phyloP scores from a whole-genome alignment of 2,329 filamentous ascomycete species.

The Alternaria ventricosa region DNA sequence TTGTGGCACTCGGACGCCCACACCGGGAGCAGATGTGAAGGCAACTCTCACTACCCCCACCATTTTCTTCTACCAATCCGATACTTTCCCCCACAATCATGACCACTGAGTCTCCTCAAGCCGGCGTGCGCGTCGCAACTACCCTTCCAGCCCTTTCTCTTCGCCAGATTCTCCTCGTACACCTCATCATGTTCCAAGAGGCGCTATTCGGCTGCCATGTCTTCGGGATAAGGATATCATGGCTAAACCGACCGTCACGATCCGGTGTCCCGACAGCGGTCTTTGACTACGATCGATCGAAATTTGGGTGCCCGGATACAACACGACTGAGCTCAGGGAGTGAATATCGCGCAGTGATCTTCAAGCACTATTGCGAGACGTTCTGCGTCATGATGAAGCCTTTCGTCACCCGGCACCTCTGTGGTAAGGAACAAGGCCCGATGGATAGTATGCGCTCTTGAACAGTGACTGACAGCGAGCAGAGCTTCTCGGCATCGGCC shows the following conservation, averaged over 20 bases:
- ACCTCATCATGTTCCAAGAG: conserved; percentile 1
- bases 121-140: not conserved
- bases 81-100: not conserved
- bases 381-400: not conserved
- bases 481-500: not conserved
- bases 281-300: not conserved
- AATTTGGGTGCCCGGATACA: not conserved
- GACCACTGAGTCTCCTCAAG: not conserved
- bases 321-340: not conserved
- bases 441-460: not conserved
- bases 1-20: not conserved
- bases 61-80: not conserved
- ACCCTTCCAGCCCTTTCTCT: not conserved
- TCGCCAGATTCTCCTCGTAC: not conserved
- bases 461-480: not conserved
- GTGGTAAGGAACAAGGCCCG: not conserved
- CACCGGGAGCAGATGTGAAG: not conserved
- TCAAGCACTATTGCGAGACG: not conserved
- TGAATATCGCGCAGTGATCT: not conserved
- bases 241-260: not conserved
- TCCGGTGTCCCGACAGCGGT: not conserved
- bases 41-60: not conserved
- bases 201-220: not conserved
- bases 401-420: not conserved
- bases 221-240: not conserved